Conservation (phyloP, 352 stramenopile species). For the Phytopythium mirpurense region DNA sequence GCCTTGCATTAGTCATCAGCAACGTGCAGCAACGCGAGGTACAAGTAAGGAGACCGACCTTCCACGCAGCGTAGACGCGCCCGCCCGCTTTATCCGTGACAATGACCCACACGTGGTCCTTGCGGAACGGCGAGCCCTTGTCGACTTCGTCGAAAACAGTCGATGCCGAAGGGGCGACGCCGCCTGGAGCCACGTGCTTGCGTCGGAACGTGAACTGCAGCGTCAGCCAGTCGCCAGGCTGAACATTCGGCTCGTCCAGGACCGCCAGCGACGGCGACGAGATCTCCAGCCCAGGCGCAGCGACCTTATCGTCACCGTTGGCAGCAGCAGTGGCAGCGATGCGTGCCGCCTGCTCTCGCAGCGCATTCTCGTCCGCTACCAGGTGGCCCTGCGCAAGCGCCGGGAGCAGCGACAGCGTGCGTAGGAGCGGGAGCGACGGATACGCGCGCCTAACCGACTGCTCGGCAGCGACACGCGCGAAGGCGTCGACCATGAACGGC, state of each 20-base stretch:
- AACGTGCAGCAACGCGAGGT: no score
- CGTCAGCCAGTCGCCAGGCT: constrained; percentile 77
- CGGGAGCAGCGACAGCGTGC: constrained; percentile 56
- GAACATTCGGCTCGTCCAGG: constrained; percentile 62
- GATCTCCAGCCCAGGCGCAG: constrained; percentile 14
- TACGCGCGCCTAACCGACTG: constrained; percentile 69
- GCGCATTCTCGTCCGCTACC: constrained; percentile 47
- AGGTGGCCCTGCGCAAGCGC: constrained; percentile 69
- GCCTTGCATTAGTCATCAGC: no score
- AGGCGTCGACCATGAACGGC: constrained; percentile 76
- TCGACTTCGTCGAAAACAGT: constrained; percentile 76
- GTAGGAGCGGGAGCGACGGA: constrained; percentile 40
- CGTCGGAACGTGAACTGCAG: constrained; percentile 47
- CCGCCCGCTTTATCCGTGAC: constrained; percentile 55
- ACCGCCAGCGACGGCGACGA: constrained; percentile 37
- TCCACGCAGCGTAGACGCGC: constrained; percentile 60
- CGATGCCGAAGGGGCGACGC: constrained; percentile 41
- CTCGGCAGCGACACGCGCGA: constrained; percentile 51
- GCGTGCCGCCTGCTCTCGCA: constrained; percentile 55
- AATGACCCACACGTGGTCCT: constrained; percentile 71
- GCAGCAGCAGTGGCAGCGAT: constrained; percentile 9
- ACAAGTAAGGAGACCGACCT: constrained; percentile 40
- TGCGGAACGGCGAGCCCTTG: constrained; percentile 55
- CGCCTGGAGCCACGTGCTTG: constrained; percentile 33
- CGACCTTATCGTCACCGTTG: constrained; percentile 8